Percentiles rank a stretch among this genome's conserved stretches.
Evolutionary conservation across 805 yeast species (phyloP).

Genomic region (Ogataea siamensis): DNA sequence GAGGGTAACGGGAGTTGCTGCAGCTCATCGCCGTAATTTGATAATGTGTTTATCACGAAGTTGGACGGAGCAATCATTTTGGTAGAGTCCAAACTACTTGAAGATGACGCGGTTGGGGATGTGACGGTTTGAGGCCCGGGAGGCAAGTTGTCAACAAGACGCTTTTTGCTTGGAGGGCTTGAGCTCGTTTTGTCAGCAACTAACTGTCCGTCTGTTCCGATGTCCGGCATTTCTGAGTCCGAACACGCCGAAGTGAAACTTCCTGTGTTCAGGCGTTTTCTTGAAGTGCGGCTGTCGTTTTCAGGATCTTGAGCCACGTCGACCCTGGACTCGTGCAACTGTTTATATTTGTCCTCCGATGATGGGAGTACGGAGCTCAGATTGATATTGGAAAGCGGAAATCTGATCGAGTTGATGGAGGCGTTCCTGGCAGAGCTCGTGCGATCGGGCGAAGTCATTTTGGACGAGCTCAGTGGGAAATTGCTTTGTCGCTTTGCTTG

Average conservation of each 20-base stretch:
- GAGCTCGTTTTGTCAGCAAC: constrained; percentile 15
- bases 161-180: constrained; percentile 23
- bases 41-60: constrained; percentile 7
- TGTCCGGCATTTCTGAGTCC: constrained; percentile 23
- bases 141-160: constrained; percentile 18
- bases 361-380: constrained; percentile 17
- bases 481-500: constrained; percentile 5
- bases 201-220: constrained; percentile 14
- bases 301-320: constrained; percentile 4
- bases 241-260: constrained; percentile 9
- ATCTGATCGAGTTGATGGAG: constrained; percentile 6
- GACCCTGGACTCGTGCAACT: background rate
- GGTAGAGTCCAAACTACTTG: constrained; percentile 15
- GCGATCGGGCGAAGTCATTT: constrained; percentile 4
- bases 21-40: constrained; percentile 24
- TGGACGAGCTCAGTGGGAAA: constrained; percentile 3
- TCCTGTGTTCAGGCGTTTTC: constrained; percentile 21
- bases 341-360: background rate
- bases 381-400: constrained; percentile 14
- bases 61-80: constrained; percentile 16
- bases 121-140: constrained; percentile 10
- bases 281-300: constrained; percentile 9
- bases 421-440: background rate
- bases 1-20: constrained; percentile 62
- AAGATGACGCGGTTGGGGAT: constrained; percentile 18